phyloP scores from a whole-genome alignment of 768 basidiomycete genomes.

The Lentinula sp. region DNA sequence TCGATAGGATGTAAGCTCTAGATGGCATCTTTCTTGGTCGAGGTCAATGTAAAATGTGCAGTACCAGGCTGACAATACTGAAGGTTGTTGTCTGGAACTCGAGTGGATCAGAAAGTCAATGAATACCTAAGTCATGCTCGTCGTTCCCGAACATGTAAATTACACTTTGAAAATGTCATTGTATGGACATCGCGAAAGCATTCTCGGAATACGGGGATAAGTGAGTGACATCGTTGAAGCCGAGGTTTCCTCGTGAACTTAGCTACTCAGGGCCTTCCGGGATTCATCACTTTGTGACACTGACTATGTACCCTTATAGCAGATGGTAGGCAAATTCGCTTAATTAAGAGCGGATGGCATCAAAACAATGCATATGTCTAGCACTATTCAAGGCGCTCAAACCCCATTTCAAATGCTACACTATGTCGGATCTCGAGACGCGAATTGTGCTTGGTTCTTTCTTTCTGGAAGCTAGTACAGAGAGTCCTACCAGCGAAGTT shows the following conservation, averaged over 20 bases:
- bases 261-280: constrained; percentile 9
- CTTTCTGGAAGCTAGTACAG: constrained; percentile 20
- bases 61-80: constrained; percentile 5
- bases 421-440: constrained; percentile 22
- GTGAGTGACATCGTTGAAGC: constrained; percentile 7
- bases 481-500: constrained; percentile 19
- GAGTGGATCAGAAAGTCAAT: constrained; percentile 13
- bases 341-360: constrained; percentile 4
- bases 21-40: background rate
- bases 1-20: background rate
- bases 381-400: background rate
- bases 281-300: constrained; percentile 10
- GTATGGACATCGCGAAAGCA: constrained; percentile 6
- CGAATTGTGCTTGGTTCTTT: constrained; percentile 22
- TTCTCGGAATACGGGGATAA: constrained; percentile 14
- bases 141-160: constrained; percentile 13
- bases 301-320: constrained; percentile 17
- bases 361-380: constrained; percentile 20
- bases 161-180: constrained; percentile 6
- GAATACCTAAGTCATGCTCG: constrained; percentile 10
- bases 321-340: constrained; percentile 9
- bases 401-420: background rate
- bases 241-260: background rate
- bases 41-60: background rate
- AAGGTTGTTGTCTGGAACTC: constrained; percentile 15